Evolutionary conservation across 345 rosid genomes (phyloP).

Genomic region (Orychophragmus violaceus): DNA sequence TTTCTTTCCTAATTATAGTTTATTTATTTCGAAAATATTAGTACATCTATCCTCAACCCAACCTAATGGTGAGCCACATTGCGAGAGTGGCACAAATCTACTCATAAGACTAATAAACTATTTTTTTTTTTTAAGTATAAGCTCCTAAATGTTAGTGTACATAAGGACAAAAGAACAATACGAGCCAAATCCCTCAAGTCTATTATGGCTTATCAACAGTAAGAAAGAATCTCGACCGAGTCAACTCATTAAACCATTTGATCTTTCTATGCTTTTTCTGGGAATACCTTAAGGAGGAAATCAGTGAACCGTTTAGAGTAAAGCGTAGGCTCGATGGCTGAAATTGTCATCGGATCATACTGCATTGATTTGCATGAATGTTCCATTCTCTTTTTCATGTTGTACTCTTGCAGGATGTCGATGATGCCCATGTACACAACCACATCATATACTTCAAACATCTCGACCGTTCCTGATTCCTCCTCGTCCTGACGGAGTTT

Average conservation of each 20-base stretch:
- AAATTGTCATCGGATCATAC: slow-evolving; percentile 56
- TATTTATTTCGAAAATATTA: neutral
- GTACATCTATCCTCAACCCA: neutral
- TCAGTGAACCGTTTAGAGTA: slow-evolving; percentile 68
- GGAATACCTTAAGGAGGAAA: slow-evolving; percentile 72
- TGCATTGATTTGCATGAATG: slow-evolving; percentile 58
- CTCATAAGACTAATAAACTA: slow-evolving; percentile 6
- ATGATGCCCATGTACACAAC: slow-evolving; percentile 93
- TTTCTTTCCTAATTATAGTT: neutral
- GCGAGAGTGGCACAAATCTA: slow-evolving; percentile 1
- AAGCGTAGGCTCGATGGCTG: slow-evolving; percentile 63
- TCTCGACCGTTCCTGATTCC: slow-evolving; percentile 52
- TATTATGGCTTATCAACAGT: slow-evolving; percentile 20
- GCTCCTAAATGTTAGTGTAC: slow-evolving; percentile 28
- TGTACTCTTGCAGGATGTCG: slow-evolving; percentile 86
- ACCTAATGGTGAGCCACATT: neutral
- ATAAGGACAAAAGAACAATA: neutral
- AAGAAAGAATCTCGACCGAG: slow-evolving; percentile 7
- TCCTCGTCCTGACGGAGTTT: slow-evolving; percentile 42
- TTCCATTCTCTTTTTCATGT: slow-evolving; percentile 65
- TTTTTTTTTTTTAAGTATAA: slow-evolving; percentile 6
- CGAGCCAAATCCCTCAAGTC: slow-evolving; percentile 14
- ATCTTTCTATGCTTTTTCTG: slow-evolving; percentile 30
- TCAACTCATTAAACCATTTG: slow-evolving; percentile 14
- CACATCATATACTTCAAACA: slow-evolving; percentile 77